Base-by-base conservation (phyloP, 148 eudicot species). In the Amaranthus cruentus region DNA sequence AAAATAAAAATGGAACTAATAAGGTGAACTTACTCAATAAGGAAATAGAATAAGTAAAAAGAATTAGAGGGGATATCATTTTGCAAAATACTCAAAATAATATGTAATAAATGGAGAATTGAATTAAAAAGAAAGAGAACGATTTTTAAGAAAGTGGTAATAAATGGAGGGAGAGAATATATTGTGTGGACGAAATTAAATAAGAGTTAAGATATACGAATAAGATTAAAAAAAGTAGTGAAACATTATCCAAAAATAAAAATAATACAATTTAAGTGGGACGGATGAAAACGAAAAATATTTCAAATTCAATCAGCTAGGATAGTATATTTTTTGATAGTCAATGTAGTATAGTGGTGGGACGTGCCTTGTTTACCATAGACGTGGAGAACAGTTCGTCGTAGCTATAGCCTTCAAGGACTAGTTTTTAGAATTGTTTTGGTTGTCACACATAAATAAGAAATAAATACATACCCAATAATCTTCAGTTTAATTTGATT, bases 371-470 rank as follows among this genome's bases (percentile, higher is more conserved):
- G 58, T 52, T 62, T 28, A 13, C 14, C 9, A 18, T 65, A 72
- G 79, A 80, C 83, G 83, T 76, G 83, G 78, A 80, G 83, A 80
- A 76, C 43, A 47, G 72, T 76, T 80, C 76, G 65, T 73, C 66
- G 78, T 72, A 79, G 85, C 69, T 78, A 75, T 73, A 59, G 52
- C 69, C 69, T 78, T 66, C 46, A 18, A 18, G 18, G 18, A 18
- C 18, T 55, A 63, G 69, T 76, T 55, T 38, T 18, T 55, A 18
- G 58, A 49, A 9, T 5, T 61, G 9, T 60, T 69, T 76, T 60
- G 62, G 62, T 70, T 68, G 43, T 59, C 4, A 2, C 55, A 70
- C 4, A 55, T 15, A 21, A 43, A 62, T 43, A 5, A n/a, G 3
- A n/a, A 38, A 2, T 12, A 7, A 42, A 7, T 14, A 7, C 28